These are phyloP conservation scores for Buddleja alternifolia DNA, from an alignment of 257 asterid species.

Conservation along the genomic window DNA sequence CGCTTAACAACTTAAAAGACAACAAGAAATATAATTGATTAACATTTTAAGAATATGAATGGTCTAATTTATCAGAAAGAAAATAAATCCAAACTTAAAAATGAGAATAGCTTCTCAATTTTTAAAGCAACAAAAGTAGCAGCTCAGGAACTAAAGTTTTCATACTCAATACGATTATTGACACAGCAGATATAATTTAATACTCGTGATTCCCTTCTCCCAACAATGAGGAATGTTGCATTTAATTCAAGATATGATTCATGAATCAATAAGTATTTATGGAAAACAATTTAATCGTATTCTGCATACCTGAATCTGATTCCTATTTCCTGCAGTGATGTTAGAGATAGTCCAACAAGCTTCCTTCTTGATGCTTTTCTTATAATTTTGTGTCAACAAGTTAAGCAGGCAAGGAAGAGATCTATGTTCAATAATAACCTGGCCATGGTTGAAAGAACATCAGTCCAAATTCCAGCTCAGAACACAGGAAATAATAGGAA, in stretches of 20 bases:
- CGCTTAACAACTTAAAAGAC: not conserved
- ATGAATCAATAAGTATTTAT: not conserved
- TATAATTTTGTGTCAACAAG: conserved; percentile 51
- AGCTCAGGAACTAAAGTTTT: not conserved
- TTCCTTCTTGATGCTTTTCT: conserved; percentile 59
- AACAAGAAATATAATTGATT: not conserved
- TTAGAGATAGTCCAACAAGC: conserved; percentile 63
- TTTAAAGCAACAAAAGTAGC: too few relatives aligned
- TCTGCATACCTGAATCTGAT: conserved; percentile 48
- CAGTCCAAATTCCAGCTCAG: not conserved
- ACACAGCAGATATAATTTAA: not conserved
- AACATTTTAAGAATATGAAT: not conserved
- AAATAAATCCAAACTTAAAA: too few relatives aligned
- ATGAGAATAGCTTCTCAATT: too few relatives aligned
- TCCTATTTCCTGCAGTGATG: conserved; percentile 57
- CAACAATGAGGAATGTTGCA: conserved; percentile 1
- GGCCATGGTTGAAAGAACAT: conserved; percentile 20
- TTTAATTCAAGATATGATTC: conserved; percentile 2
- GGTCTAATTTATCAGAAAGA: not conserved
- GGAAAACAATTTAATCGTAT: not conserved
- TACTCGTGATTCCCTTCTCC: not conserved
- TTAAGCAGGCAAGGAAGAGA: conserved; percentile 52
- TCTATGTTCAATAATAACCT: conserved; percentile 51
- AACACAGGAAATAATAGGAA: not conserved
- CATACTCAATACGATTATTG: not conserved